Evolutionary conservation across 805 yeast genomes (phyloP).

Genomic region (Wickerhamomyces chaumierensis): DNA sequence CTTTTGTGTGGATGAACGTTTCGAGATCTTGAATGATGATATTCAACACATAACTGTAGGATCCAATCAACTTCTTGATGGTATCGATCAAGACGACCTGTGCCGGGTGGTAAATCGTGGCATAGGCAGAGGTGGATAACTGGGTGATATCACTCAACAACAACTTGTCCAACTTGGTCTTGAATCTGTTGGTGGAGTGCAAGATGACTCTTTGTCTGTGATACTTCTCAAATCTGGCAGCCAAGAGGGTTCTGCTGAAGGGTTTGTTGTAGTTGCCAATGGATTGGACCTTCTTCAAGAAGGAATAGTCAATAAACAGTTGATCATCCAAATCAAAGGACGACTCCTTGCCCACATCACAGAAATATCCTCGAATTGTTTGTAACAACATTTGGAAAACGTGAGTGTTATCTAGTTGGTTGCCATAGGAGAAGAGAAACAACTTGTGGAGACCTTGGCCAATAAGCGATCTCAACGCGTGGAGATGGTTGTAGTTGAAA

Average conservation of each 20-base stretch:
- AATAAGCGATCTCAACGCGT: conserved; percentile 44
- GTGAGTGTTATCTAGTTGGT: conserved; percentile 45
- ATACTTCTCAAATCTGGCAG: conserved; percentile 58
- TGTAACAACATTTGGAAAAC: conserved; percentile 50
- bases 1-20: conserved; percentile 35
- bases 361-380: conserved; percentile 64
- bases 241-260: conserved; percentile 69
- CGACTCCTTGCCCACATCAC: conserved; percentile 70
- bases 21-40: conserved; percentile 37
- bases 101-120: conserved; percentile 60
- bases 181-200: conserved; percentile 63
- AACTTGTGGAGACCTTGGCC: conserved; percentile 56
- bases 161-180: conserved; percentile 50
- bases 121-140: conserved; percentile 58
- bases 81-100: conserved; percentile 56
- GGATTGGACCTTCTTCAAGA: conserved; percentile 48
- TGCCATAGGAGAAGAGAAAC: conserved; percentile 29
- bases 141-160: conserved; percentile 56
- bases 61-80: conserved; percentile 58
- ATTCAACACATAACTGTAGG: conserved; percentile 44
- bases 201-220: conserved; percentile 66
- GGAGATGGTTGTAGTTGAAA: conserved; percentile 40
- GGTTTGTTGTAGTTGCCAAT: conserved; percentile 55
- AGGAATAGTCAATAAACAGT: conserved; percentile 40
- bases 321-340: conserved; percentile 45